These are phyloP conservation scores for Lathyrus aphaca DNA, from an alignment of 306 rosid genomes.

Conservation along the genomic window DNA sequence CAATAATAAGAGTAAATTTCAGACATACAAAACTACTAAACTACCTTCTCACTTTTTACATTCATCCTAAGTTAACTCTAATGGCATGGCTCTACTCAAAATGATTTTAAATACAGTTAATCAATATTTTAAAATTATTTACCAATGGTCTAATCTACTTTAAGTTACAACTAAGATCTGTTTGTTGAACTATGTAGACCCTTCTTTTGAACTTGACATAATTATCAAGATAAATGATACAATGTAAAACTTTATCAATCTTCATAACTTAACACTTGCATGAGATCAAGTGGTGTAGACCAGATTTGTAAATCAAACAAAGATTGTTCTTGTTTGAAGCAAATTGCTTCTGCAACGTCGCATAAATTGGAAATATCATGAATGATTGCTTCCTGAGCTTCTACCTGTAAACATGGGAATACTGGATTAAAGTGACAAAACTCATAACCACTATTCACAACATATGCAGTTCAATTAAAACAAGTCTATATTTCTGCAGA, in stretches of 20 bases:
- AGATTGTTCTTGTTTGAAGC: slow-evolving; percentile 51
- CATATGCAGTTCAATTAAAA: slow-evolving; percentile 5
- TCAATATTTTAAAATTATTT: slow-evolving; percentile 36
- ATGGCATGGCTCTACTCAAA: slow-evolving; percentile 42
- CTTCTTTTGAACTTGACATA: slow-evolving; percentile 26
- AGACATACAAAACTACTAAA: slow-evolving; percentile 27
- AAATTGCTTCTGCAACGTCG: slow-evolving; percentile 64
- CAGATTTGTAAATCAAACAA: slow-evolving; percentile 72
- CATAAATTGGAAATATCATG: slow-evolving; percentile 58
- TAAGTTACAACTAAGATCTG: slow-evolving; percentile 39
- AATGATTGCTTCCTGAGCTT: slow-evolving; percentile 70
- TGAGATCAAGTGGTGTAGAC: slow-evolving; percentile 65
- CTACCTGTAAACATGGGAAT: slow-evolving; percentile 53
- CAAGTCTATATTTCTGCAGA: slow-evolving; percentile 8
- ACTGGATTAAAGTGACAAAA: slow-evolving; percentile 22
- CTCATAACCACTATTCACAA: slow-evolving; percentile 11
- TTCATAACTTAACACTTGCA: slow-evolving; percentile 55
- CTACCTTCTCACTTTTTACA: slow-evolving; percentile 34
- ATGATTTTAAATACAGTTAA: slow-evolving; percentile 38
- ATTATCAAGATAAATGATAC: slow-evolving; percentile 31
- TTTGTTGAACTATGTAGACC: slow-evolving; percentile 23
- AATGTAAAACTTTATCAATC: slow-evolving; percentile 38
- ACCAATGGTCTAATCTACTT: slow-evolving; percentile 47
- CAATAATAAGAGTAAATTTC: slow-evolving; percentile 10
- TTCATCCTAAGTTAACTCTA: slow-evolving; percentile 40